A percentile compares a stretch with the other conserved stretches of the same genome.
These are phyloP conservation scores for Brettanomyces nanus DNA, from an alignment of 805 yeast species.

Conservation along the genomic window DNA sequence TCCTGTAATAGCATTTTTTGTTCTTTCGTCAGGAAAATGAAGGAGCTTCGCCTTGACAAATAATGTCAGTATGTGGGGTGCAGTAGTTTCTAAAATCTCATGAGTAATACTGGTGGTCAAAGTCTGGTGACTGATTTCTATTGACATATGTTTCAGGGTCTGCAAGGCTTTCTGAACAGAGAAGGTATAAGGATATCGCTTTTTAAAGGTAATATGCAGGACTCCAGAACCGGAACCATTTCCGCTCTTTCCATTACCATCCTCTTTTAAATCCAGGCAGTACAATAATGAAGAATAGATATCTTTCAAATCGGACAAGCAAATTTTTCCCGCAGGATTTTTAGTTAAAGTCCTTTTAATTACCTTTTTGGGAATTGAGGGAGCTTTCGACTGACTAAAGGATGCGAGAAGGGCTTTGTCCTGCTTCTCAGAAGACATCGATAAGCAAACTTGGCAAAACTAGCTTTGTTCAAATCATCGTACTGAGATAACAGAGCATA, in stretches of 20 bases:
- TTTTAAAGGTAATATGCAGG: constrained; percentile 3
- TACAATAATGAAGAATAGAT: constrained; percentile 45
- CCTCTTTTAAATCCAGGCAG: constrained; percentile 29
- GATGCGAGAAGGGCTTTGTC: too few relatives aligned
- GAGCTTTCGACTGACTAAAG: too few relatives aligned
- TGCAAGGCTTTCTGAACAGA: constrained; percentile 40
- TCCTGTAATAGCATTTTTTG: constrained; percentile 39
- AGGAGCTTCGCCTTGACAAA: constrained; percentile 57
- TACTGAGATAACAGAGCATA: too few relatives aligned
- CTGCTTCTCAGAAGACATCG: too few relatives aligned
- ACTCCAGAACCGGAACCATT: constrained; percentile 18
- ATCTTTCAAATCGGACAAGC: constrained; percentile 49
- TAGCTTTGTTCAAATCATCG: too few relatives aligned
- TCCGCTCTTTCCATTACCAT: constrained; percentile 2
- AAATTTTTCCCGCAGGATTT: constrained; percentile 46
- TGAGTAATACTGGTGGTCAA: constrained; percentile 46
- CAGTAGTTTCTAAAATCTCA: constrained; percentile 41
- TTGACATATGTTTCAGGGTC: constrained; percentile 39
- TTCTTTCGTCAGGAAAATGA: constrained; percentile 71
- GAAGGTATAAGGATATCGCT: constrained; percentile 44
- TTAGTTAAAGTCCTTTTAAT: constrained; percentile 13
- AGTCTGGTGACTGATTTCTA: constrained; percentile 35
- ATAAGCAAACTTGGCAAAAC: too few relatives aligned
- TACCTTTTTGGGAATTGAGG: too few relatives aligned
- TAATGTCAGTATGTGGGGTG: constrained; percentile 34